Base-by-base conservation (phyloP, 352 stramenopile genomes). In the Blastocystis sp. region DNA sequence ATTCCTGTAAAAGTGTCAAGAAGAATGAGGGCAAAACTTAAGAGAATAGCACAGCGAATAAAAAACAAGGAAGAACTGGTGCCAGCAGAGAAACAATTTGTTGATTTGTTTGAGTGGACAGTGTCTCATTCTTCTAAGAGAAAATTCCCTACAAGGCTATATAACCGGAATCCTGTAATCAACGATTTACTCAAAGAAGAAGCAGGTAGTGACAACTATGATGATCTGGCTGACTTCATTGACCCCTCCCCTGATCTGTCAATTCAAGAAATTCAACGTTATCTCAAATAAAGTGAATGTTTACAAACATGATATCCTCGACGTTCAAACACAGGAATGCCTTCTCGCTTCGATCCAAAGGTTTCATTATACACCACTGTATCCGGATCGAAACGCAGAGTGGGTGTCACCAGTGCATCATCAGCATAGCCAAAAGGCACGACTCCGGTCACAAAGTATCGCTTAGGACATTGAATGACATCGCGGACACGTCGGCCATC, bases 361-460 rank as follows among this genome's bases (percentile, higher is more conserved):
- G 24, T 69, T 20, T 76, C 76, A 39, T 79, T 43, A 39, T 24
- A 89, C n/a, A 89, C 78, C 78, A 89, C 56, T n/a, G 2, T 78
- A 54, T 45, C 64, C 0, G 66, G 30, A 41, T 69, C 54, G 55
- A 76, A 89, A 16, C 78, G 78, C 43, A n/a, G 24, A 4, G 78
- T 89, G 0, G 78, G 56, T 43, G 53, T 76, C 63, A 66, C 50
- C 20, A 45, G n/a, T 26, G n/a, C 56, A 37, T 79, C 78, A 26
- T 76, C 30, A 8, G 56, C 43, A 78, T 79, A 76, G 11, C 78
- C 78, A 16, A 76, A 89, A 3, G 78, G 63, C 24, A 89, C 78
- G 1, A 89, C n/a, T 43, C 66, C 55, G 1, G 55, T 56, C 13
- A 89, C 78, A 43, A 89, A 79, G 30, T 89, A 89, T 0, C 78